Evolutionary conservation across 1,284 basidiomycete species (phyloP).

Genomic region (Leccinum fallax): DNA sequence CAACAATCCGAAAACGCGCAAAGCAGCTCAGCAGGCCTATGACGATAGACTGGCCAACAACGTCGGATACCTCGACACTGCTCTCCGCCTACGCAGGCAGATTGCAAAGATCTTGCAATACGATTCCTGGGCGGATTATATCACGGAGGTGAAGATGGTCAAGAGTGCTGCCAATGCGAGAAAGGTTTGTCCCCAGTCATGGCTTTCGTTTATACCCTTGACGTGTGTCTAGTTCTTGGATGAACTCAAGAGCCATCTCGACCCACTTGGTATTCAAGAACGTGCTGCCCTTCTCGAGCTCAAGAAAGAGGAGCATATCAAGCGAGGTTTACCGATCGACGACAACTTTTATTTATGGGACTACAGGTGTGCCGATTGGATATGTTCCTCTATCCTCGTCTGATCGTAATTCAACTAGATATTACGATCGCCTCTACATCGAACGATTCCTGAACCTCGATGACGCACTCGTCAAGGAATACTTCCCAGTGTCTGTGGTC

Average conservation of each 20-base stretch:
- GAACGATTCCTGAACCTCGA: slow-evolving; percentile 69
- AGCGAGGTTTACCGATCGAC: slow-evolving; percentile 45
- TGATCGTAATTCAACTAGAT: slow-evolving; percentile 36
- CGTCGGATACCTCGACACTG: slow-evolving; percentile 65
- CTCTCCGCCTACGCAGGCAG: slow-evolving; percentile 66
- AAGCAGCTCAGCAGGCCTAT: slow-evolving; percentile 61
- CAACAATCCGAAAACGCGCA: slow-evolving; percentile 66
- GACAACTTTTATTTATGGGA: not conserved
- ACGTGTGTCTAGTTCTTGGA: slow-evolving; percentile 55
- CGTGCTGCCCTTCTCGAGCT: slow-evolving; percentile 64
- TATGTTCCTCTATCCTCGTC: not conserved
- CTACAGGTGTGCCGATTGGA: not conserved
- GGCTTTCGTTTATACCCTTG: not conserved
- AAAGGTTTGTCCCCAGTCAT: slow-evolving; percentile 42
- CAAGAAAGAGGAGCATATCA: slow-evolving; percentile 70
- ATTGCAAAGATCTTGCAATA: slow-evolving; percentile 72
- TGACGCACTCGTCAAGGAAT: slow-evolving; percentile 77
- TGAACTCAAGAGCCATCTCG: slow-evolving; percentile 73
- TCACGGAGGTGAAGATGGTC: slow-evolving; percentile 85
- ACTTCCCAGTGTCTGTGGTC: slow-evolving; percentile 80
- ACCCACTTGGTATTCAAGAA: slow-evolving; percentile 70
- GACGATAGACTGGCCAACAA: slow-evolving; percentile 72
- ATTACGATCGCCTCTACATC: slow-evolving; percentile 70
- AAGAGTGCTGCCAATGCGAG: slow-evolving; percentile 56
- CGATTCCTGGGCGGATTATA: slow-evolving; percentile 78